Base-by-base conservation (phyloP, 306 rosid genomes). In the Begonia fuchsioides region DNA sequence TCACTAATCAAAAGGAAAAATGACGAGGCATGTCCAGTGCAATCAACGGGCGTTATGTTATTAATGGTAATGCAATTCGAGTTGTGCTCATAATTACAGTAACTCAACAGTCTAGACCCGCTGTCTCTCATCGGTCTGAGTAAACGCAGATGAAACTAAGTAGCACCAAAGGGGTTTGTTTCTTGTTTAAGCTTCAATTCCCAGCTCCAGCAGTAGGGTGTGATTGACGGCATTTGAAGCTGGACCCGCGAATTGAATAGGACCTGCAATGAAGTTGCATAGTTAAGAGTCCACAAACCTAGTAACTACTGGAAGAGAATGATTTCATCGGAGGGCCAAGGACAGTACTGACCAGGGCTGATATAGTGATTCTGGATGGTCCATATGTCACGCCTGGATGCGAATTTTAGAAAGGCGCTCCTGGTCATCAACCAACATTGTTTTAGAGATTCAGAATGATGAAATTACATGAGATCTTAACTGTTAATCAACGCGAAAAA, bases 391-490 rank as follows among this genome's bases (percentile, higher is more conserved):
- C 98, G 61, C 62, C 68, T 16, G 56, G 93, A 82, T 41, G 93
- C 96, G 58, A 82, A 92, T 68, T 77, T 92, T 75, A 79, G 80
- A 92, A 92, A 47, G 98, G 98, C 13, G 94, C 93, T 50, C 93
- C 98, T 92, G 87, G 51, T 41, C 0, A 41, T 41, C 14, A 6
- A 10, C 4, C 40, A 11, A 8, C 15, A 32, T 13, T 46, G 35
- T 26, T 26, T 11, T 3, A n/a, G 7, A 48, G 39, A 13, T 32
- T 2, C 5, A 5, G 16, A 47, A 32, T 40, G 53, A 13, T 40
- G 44, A 40, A 11, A 40, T 40, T 40, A 8, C 12, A 41, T 4
- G 35, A 26, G 35, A 26, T 26, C 35, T 26, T 26, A 26, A 26
- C 6, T 26, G 32, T 5, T 7, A 26, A 26, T 26, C 32, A 26